A percentile compares a stretch with the other conserved stretches of the same genome.
phyloP scores from a whole-genome alignment of 257 asterid genomes.

The Nicotiana knightiana region DNA sequence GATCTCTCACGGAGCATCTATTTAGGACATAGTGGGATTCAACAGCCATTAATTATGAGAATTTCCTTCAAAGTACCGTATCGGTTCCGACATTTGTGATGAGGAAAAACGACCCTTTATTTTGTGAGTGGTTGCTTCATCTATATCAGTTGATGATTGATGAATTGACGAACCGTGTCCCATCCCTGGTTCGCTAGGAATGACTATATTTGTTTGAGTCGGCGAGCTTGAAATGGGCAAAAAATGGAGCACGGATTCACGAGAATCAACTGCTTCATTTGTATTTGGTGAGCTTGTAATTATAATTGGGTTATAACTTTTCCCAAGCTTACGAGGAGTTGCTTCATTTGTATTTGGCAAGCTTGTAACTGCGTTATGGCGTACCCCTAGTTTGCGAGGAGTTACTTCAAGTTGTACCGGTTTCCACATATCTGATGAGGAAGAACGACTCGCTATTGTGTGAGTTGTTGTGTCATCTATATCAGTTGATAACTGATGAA shows the following conservation, averaged over 20 bases:
- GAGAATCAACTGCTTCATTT: not conserved
- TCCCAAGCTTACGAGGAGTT: not conserved
- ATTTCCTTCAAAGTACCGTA: no score
- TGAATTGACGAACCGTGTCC: not conserved
- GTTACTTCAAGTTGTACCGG: not conserved
- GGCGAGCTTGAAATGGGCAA: not conserved
- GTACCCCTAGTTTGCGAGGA: not conserved
- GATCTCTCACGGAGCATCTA: not conserved
- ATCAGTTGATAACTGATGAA: not conserved
- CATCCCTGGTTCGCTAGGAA: not conserved
- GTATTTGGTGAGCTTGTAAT: not conserved
- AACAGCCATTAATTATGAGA: not conserved
- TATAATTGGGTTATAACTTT: not conserved
- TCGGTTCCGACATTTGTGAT: no score
- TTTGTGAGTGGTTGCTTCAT: not conserved
- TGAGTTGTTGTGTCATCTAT: not conserved
- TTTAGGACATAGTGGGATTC: not conserved
- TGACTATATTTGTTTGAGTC: not conserved
- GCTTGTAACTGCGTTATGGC: not conserved
- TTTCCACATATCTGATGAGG: not conserved
- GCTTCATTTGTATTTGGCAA: not conserved
- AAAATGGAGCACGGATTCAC: not conserved
- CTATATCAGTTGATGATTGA: not conserved
- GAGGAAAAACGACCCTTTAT: not conserved
- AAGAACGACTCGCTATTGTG: not conserved